Percentiles rank a stretch among this genome's conserved stretches.
These are phyloP conservation scores for Porphyrellus cyaneotinctus DNA, from an alignment of 768 basidiomycete genomes.

Conservation along the genomic window DNA sequence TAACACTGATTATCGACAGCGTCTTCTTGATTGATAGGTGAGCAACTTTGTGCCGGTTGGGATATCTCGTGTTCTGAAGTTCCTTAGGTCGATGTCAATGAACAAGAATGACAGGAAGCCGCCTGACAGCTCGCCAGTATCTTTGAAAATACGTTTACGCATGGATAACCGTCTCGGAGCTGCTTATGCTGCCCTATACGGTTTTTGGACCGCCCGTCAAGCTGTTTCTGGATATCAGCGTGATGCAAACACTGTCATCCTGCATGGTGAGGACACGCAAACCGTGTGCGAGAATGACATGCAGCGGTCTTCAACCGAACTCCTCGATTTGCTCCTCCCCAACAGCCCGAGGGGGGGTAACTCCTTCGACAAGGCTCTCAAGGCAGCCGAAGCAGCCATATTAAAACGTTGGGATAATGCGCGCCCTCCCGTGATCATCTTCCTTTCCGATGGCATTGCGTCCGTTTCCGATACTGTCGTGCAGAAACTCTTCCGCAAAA, in stretches of 20 bases:
- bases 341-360: constrained; percentile 39
- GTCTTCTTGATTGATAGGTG: constrained; percentile 23
- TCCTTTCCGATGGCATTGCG: constrained; percentile 55
- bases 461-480: constrained; percentile 31
- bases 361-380: constrained; percentile 40
- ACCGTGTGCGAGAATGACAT: constrained; percentile 41
- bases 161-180: constrained; percentile 54
- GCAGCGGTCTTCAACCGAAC: constrained; percentile 38
- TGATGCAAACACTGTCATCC: constrained; percentile 54
- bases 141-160: constrained; percentile 25
- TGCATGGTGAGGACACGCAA: constrained; percentile 35
- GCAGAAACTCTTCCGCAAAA: constrained; percentile 34
- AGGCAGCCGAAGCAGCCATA: constrained; percentile 36
- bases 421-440: constrained; percentile 48
- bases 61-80: not conserved
- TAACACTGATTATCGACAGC: constrained; percentile 2
- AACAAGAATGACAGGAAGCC: constrained; percentile 36
- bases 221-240: constrained; percentile 33
- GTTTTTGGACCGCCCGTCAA: constrained; percentile 52
- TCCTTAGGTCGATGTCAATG: constrained; percentile 51
- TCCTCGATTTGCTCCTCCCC: constrained; percentile 39
- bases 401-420: constrained; percentile 41
- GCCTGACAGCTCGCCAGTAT: constrained; percentile 34
- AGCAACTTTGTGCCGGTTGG: not conserved
- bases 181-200: constrained; percentile 48